Evolutionary conservation across 1,284 basidiomycete species (phyloP), one percentile per base, ranked within the genome.

Genomic region (Microbotryum saponariae): DNA sequence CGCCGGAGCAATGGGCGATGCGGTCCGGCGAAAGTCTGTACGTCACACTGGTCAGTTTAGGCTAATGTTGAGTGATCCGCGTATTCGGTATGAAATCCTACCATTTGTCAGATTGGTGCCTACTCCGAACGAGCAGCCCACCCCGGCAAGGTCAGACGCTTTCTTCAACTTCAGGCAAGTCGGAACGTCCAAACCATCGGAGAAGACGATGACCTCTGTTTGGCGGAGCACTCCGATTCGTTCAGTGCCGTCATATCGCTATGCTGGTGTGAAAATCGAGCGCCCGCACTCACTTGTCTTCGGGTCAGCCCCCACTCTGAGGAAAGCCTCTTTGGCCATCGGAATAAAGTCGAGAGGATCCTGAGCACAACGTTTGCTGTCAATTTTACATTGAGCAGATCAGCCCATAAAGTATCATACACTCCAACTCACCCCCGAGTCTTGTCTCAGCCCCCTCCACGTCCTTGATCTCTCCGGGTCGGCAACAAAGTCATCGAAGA

Each of bases 51-150:
- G 16, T 45, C 21, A 27, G 37, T 25, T 29, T 16, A 31, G 8
- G n/a, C 42, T n/a, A 37, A 48, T 20, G 20, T 10, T 20, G 5
- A 5, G 8, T 16, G 2, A 23, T 31, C 45, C 42, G 16, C 4
- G 23, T 37, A 25, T 27, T 31, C 18, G 6, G 6, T n/a, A 18
- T 9, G 18, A 14, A 12, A 18, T 6, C 16, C 3, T 46, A 72
- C 69, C 92, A 72, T 96, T 96, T 12, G 91, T 91, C 16, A 96
- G 76, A 74, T 82, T 87, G 0, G 92, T 97, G 0, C 92, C 93
- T 57, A 97, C 91, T 2, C 92, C 92, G 74, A 91, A 97, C 1
- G 86, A 83, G 54, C 89, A 81, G 56, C 79, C 82, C 60, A 97
- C 83, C 2, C 87, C 91, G 20, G 89, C 76, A 60, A 84, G 82